Percentiles rank a stretch among this genome's conserved stretches.
Evolutionary conservation across 2,329 filamentous ascomycete species (phyloP).

Genomic region (Microascus cirrosus): DNA sequence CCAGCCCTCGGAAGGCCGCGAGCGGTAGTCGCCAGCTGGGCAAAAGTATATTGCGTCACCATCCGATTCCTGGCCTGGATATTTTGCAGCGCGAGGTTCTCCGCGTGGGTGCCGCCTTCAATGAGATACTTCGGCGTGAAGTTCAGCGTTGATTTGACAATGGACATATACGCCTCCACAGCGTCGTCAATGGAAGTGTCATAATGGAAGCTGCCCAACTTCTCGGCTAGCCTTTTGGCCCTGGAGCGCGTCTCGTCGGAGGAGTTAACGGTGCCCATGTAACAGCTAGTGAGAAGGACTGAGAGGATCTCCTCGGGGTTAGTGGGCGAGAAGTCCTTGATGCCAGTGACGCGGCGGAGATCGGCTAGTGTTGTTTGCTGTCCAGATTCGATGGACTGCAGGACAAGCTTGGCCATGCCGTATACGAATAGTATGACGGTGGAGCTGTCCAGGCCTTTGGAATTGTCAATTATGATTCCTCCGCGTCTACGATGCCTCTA

Average conservation of each 20-base stretch:
- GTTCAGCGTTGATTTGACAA: conserved; percentile 14
- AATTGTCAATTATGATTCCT: background rate
- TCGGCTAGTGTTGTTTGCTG: conserved; percentile 14
- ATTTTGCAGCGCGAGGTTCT: conserved; percentile 57
- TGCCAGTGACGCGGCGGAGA: conserved; percentile 13
- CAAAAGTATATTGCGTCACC: conserved; percentile 53
- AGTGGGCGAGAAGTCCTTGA: conserved; percentile 32
- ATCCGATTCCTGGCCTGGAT: conserved; percentile 55
- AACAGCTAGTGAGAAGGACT: conserved; percentile 27
- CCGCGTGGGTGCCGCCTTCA: conserved; percentile 43
- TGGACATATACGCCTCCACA: conserved; percentile 40
- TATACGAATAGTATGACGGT: conserved; percentile 16
- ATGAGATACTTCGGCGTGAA: conserved; percentile 32
- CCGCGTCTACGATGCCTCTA: background rate
- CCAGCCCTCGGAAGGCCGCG: conserved; percentile 37
- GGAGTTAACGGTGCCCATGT: conserved; percentile 51
- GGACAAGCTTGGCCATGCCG: conserved; percentile 46
- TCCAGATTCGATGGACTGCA: conserved; percentile 33
- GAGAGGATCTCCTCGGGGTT: conserved; percentile 45
- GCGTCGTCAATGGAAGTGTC: conserved; percentile 62
- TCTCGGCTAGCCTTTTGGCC: conserved; percentile 46
- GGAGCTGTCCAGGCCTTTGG: conserved; percentile 12
- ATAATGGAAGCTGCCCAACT: conserved; percentile 61
- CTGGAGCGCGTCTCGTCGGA: conserved; percentile 45
- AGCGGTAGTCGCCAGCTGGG: conserved; percentile 48